These are phyloP conservation scores for Aspergillus melleus DNA, from an alignment of 2,329 filamentous ascomycete species.

Conservation along the genomic window DNA sequence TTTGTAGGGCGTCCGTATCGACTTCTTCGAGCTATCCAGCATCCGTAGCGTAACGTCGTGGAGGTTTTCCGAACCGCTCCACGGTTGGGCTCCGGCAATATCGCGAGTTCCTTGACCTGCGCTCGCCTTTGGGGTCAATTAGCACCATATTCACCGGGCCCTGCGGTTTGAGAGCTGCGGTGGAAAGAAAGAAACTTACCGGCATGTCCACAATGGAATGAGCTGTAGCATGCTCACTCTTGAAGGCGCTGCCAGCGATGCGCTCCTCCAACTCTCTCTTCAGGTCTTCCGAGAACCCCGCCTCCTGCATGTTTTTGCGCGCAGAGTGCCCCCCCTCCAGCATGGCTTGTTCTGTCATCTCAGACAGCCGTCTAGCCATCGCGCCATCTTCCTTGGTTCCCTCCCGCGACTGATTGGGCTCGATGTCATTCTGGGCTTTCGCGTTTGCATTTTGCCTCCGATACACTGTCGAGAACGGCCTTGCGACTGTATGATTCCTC, in stretches of 20 bases:
- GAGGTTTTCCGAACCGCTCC: conserved; percentile 74
- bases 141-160: not conserved
- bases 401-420: conserved; percentile 12
- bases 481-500: conserved; percentile 9
- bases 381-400: conserved; percentile 50
- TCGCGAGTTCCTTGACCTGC: conserved; percentile 68
- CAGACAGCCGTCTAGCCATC: conserved; percentile 57
- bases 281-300: conserved; percentile 63
- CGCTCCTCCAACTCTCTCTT: conserved; percentile 59
- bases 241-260: conserved; percentile 57
- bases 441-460: conserved; percentile 24
- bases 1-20: conserved; percentile 47
- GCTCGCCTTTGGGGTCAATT: conserved; percentile 42
- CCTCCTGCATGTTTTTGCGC: conserved; percentile 58
- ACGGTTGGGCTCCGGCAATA: conserved; percentile 67
- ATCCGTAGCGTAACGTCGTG: conserved; percentile 81
- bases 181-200: conserved; percentile 28
- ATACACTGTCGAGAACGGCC: conserved; percentile 24
- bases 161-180: not conserved
- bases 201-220: conserved; percentile 57
- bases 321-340: conserved; percentile 56
- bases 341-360: conserved; percentile 62
- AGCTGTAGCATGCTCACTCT: conserved; percentile 53
- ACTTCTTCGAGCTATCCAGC: conserved; percentile 64
- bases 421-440: conserved; percentile 16